Percentiles rank a stretch among this genome's conserved stretches.
phyloP scores from a whole-genome alignment of 2,329 filamentous ascomycete genomes.

The Exophiala sideris region DNA sequence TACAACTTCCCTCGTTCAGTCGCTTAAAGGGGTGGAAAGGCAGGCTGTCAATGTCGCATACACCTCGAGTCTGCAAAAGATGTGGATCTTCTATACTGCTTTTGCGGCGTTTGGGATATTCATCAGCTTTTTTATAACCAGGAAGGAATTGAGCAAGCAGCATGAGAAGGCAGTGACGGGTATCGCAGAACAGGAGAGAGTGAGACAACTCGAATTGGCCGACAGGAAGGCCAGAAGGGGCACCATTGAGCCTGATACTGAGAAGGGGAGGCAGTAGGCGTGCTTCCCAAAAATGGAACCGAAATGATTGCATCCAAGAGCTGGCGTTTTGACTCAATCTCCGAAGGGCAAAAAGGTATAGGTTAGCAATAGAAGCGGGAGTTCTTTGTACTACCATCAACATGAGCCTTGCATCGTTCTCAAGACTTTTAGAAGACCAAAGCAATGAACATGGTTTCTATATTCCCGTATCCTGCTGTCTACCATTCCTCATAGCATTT shows the following conservation, averaged over 20 bases:
- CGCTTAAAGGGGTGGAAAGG: slow-evolving; percentile 31
- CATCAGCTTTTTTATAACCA: slow-evolving; percentile 32
- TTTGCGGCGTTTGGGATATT: slow-evolving; percentile 31
- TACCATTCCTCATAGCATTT: no score
- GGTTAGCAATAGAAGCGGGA: no score
- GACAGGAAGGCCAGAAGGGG: slow-evolving; percentile 31
- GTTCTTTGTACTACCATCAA: no score
- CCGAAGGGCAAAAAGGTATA: no score
- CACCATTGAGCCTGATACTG: slow-evolving; percentile 10
- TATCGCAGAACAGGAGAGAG: slow-evolving; percentile 43
- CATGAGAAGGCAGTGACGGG: slow-evolving; percentile 47
- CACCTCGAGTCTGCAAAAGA: slow-evolving; percentile 34
- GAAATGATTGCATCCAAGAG: neutral
- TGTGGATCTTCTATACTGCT: slow-evolving; percentile 43
- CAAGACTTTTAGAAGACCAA: no score
- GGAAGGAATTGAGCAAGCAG: slow-evolving; percentile 36
- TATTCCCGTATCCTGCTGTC: no score
- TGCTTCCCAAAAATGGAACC: neutral
- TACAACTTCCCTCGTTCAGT: slow-evolving; percentile 34
- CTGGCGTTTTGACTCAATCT: no score
- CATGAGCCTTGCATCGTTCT: no score
- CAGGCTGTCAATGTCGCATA: slow-evolving; percentile 33
- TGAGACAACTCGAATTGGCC: slow-evolving; percentile 29
- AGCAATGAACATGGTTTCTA: no score
- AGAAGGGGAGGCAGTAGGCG: slow-evolving; percentile 2